Evolutionary conservation across 352 stramenopile species (phyloP), one percentile per base, ranked within the genome.

Genomic region (Elongisporangium undulatum): DNA sequence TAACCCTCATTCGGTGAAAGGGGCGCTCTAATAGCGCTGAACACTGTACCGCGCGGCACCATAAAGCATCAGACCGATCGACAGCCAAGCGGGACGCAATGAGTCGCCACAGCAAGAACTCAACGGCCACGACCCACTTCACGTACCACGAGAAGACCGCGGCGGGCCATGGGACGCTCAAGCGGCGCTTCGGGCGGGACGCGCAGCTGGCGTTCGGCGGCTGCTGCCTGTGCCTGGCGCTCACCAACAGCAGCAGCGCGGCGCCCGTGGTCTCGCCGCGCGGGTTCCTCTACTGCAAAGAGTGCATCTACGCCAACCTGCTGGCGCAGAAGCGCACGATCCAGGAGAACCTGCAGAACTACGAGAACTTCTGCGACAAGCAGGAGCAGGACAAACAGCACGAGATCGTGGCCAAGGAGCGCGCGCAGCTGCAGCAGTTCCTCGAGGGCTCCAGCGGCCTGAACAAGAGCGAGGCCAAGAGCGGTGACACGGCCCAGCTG

Each of bases 61-160:
- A 45, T 45, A 10, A 4, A 17, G 5, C 10, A n/a, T n/a, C n/a
- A n/a, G n/a, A n/a, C n/a, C n/a, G n/a, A 12, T 38, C 26, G 9
- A 38, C 9, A 45, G 34, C 34, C 34, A 45, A 45, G 34, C 34
- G 34, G n/a, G 34, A 45, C 49, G 19, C 0, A 52, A 92, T 94
- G 84, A 93, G 77, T 52, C 75, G 86, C 45, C 86, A 95, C 72
- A 94, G 83, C 70, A 95, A 95, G 83, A 95, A 95, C 74, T 71
- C 83, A 66, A 95, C 84, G 55, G 82, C 86, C 41, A 86, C 82
- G 56, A 87, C 82, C 56, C 82, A 94, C 75, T 95, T 95, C 63
- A 95, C 86, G 68, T 95, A 95, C 77, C 76, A 76, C 59, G 86
- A 95, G 72, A 76, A 79, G 29, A 61, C 70, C 48, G 77, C 77